Base-by-base conservation (phyloP, 805 yeast species). In the Saccharomycopsis sp. region DNA sequence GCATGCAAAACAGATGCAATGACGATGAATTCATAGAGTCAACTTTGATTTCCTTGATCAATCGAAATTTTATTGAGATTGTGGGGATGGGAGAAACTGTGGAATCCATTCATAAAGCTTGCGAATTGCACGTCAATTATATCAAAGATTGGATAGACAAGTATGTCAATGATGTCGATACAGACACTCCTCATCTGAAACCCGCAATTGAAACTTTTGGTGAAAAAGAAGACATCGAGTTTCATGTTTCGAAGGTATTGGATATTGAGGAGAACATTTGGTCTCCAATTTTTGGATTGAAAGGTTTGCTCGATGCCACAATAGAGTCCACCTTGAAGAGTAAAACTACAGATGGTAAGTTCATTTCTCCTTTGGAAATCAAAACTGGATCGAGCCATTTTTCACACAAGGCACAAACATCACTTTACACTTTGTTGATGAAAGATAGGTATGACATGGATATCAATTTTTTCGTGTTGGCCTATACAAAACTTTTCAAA, bases 221-320 rank as follows among this genome's bases (percentile, higher is more conserved):
- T 49, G 41, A 19, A 52, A 53, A 30, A 46, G 54, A 18, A 40
- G 47, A 17, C 7, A 57, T 71, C 1, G 60, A 61, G 8, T 64
- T 77, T 31, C 65, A 79, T 0, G 75, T 82, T 0, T 64, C 73
- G 12, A 76, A 79, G 43, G 71, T 87, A 6, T 63, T 85, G 25
- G 95, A 84, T 53, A 74, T 85, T 7, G 99, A 92, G 58, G 96
- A 92, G 53, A 82, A 78, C 51, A 79, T 92, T 10, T 78, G 94
- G 86, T 85, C 96, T 0, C 95, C 96, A 0, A 70, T 74, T 54
- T 87, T 72, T 62, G 99, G 99, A 0, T 60, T 92, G 6, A 75
- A 85, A 50, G 99, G 99, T 0, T 74, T 80, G 51, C 75, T 88
- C 13, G 99, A 92, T 62, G 95, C 80, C 2, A 86, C 95, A 0